Evolutionary conservation across 1,139 yeast species (phyloP).

Genomic region (Meyerozyma smithsonii): DNA sequence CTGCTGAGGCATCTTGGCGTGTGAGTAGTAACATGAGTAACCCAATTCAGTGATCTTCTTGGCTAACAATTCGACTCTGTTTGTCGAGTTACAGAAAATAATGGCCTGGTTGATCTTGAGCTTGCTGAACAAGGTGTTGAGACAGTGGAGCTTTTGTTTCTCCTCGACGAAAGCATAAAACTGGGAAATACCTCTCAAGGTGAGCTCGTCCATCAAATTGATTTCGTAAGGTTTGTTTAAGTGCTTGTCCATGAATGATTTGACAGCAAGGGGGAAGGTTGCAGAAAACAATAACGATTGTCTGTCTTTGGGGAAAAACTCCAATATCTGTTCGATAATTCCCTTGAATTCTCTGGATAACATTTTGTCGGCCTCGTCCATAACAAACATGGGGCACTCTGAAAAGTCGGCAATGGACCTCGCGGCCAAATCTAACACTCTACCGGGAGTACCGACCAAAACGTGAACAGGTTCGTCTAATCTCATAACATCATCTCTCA

Average conservation of each 20-base stretch:
- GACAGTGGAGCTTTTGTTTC: slow-evolving; percentile 89
- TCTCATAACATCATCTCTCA: slow-evolving; percentile 92
- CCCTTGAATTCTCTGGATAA: slow-evolving; percentile 85
- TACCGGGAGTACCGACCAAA: slow-evolving; percentile 93
- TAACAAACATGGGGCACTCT: slow-evolving; percentile 82
- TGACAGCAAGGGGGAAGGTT: slow-evolving; percentile 92
- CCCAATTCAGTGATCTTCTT: slow-evolving; percentile 95
- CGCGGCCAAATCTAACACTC: slow-evolving; percentile 90
- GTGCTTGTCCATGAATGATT: slow-evolving; percentile 88
- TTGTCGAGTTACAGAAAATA: slow-evolving; percentile 94
- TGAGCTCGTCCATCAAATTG: slow-evolving; percentile 95
- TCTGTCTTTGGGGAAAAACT: slow-evolving; percentile 71
- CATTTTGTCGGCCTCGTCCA: slow-evolving; percentile 99
- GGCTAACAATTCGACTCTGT: slow-evolving; percentile 91
- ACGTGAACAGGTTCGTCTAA: slow-evolving; percentile 89
- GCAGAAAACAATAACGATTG: slow-evolving; percentile 92
- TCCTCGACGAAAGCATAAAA: slow-evolving; percentile 97
- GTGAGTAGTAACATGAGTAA: slow-evolving; percentile 94
- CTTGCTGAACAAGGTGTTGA: slow-evolving; percentile 90
- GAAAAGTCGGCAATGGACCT: slow-evolving; percentile 83
- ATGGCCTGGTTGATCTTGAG: slow-evolving; percentile 94
- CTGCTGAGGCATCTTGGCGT: slow-evolving; percentile 96
- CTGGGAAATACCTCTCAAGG: slow-evolving; percentile 93
- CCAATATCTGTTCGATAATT: slow-evolving; percentile 81
- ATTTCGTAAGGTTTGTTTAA: slow-evolving; percentile 91